phyloP scores from a whole-genome alignment of 192 early-diverging fungal species.

The Backusella parvicylindrica region DNA sequence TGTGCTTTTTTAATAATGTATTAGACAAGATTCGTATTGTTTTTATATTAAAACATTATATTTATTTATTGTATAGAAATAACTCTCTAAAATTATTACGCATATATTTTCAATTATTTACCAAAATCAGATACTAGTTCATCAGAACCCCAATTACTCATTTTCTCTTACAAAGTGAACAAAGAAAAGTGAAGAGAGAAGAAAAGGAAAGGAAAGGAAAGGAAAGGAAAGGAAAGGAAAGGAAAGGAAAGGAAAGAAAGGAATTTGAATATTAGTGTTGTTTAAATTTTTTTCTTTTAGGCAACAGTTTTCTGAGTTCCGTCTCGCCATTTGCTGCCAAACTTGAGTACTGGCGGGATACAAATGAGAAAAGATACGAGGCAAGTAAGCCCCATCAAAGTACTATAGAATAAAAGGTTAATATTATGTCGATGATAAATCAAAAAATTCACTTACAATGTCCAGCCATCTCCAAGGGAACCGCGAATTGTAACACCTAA shows the following conservation, averaged over 20 bases:
- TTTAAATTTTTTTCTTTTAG: not conserved
- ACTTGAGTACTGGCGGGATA: slow-evolving; percentile 3
- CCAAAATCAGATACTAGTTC: not conserved
- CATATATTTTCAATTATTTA: not conserved
- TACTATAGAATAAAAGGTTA: slow-evolving; percentile 1
- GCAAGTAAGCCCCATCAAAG: not conserved
- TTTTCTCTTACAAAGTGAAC: not conserved
- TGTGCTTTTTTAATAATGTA: not conserved
- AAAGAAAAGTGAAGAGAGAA: not conserved
- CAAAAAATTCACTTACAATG: slow-evolving; percentile 17
- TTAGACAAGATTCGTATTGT: not conserved
- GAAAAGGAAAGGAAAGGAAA: too few species aligned
- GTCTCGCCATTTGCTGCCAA: slow-evolving; percentile 1
- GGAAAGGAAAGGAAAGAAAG: not conserved
- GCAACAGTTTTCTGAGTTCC: not conserved
- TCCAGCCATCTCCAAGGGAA: slow-evolving; percentile 14
- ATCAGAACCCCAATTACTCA: slow-evolving; percentile 6
- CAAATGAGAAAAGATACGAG: not conserved
- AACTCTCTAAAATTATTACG: not conserved
- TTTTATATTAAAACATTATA: not conserved
- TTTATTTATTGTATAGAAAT: not conserved
- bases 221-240: too few species aligned
- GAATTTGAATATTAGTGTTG: too few species aligned
- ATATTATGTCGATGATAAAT: not conserved
- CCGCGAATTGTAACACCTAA: slow-evolving; percentile 7